Evolutionary conservation across 2,329 filamentous ascomycete species (phyloP).

Genomic region (Cryphonectria radicalis): DNA sequence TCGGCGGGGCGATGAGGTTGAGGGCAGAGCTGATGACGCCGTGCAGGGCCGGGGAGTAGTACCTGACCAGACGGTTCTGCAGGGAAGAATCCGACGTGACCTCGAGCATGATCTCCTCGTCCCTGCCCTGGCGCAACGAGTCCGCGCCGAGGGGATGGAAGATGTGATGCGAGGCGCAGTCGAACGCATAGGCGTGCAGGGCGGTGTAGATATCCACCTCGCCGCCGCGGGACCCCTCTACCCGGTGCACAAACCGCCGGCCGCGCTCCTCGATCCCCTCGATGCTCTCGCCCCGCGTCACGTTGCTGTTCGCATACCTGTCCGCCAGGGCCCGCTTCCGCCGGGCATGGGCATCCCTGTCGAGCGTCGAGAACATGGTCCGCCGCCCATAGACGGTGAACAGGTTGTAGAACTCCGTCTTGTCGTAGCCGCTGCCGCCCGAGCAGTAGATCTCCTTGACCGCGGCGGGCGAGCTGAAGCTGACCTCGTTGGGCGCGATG

Average conservation of each 20-base stretch:
- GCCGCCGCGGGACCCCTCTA: slow-evolving; percentile 47
- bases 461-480: slow-evolving; percentile 59
- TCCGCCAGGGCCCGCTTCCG: slow-evolving; percentile 68
- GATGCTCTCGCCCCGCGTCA: slow-evolving; percentile 60
- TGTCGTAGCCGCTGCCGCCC: slow-evolving; percentile 66
- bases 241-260: slow-evolving; percentile 57
- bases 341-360: slow-evolving; percentile 64
- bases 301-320: slow-evolving; percentile 70
- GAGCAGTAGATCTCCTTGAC: slow-evolving; percentile 67
- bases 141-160: slow-evolving; percentile 68
- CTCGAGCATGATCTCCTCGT: slow-evolving; percentile 70
- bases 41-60: slow-evolving; percentile 60
- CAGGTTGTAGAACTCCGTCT: slow-evolving; percentile 66
- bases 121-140: slow-evolving; percentile 58
- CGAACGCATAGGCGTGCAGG: slow-evolving; percentile 70
- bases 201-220: slow-evolving; percentile 65
- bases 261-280: slow-evolving; percentile 63
- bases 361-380: slow-evolving; percentile 64
- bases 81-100: slow-evolving; percentile 70
- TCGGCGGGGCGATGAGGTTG: slow-evolving; percentile 55
- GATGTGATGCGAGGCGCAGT: slow-evolving; percentile 71
- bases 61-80: slow-evolving; percentile 63
- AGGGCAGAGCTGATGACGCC: slow-evolving; percentile 51
- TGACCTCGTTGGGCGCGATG: slow-evolving; percentile 61
- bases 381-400: slow-evolving; percentile 62